A percentile compares a stretch with the other conserved stretches of the same genome.
These are phyloP conservation scores for Stagonosporopsis chrysanthemi DNA, from an alignment of 2,329 filamentous ascomycete species.

Conservation along the genomic window DNA sequence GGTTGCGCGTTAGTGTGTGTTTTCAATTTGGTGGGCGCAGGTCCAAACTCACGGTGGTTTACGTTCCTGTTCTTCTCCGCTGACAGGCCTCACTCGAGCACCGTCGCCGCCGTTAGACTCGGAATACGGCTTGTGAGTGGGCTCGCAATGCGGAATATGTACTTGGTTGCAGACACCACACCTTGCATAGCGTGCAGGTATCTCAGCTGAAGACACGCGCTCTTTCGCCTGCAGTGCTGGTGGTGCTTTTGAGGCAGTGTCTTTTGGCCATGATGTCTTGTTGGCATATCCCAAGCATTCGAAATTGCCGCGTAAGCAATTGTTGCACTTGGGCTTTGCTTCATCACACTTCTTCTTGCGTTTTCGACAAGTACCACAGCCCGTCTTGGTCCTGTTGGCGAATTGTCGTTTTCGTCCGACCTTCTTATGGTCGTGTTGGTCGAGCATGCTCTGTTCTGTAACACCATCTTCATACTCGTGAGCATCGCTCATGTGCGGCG, in stretches of 20 bases:
- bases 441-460: conserved; percentile 53
- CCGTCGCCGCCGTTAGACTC: conserved; percentile 48
- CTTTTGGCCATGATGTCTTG: conserved; percentile 79
- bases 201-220: conserved; percentile 41
- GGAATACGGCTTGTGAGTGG: conserved; percentile 32
- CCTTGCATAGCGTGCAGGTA: conserved; percentile 26
- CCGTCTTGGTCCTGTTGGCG: conserved; percentile 94
- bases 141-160: conserved; percentile 44
- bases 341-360: conserved; percentile 99
- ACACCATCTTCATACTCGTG: conserved; percentile 30
- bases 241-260: conserved; percentile 63
- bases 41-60: conserved; percentile 24
- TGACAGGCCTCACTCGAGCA: conserved; percentile 56
- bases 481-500: conserved; percentile 21
- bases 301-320: conserved; percentile 90
- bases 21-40: neutral
- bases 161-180: conserved; percentile 31
- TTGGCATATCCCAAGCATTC: conserved; percentile 89
- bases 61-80: conserved; percentile 55
- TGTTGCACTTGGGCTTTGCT: conserved; percentile 89
- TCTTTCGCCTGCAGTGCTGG: conserved; percentile 87
- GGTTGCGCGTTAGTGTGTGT: conserved; percentile 1
- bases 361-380: conserved; percentile 88
- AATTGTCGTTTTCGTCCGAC: conserved; percentile 66
- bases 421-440: conserved; percentile 57